These are phyloP conservation scores for Phytophthora pinifolia DNA, from an alignment of 352 stramenopile genomes.

Conservation along the genomic window DNA sequence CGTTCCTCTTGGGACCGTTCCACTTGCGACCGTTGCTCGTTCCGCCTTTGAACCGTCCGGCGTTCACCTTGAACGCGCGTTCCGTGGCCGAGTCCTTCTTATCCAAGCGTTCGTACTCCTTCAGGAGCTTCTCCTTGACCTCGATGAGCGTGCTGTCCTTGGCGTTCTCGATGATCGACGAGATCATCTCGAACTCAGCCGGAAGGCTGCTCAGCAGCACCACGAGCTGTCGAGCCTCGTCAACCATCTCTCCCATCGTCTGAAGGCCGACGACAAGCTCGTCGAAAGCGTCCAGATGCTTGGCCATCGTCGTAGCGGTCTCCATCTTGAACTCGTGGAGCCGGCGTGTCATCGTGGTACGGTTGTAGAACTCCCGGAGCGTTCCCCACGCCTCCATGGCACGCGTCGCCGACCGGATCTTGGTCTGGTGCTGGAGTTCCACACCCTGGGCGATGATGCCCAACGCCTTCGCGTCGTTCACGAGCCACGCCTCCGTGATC, in stretches of 20 bases:
- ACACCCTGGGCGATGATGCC: conserved; percentile 1
- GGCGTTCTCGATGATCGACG: no score
- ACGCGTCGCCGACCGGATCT: not conserved
- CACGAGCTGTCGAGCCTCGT: conserved; percentile 22
- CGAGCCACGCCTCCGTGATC: conserved; percentile 1
- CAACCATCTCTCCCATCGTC: conserved; percentile 10
- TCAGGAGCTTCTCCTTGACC: not conserved
- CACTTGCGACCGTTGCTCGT: conserved; percentile 2
- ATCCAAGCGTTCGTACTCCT: not conserved
- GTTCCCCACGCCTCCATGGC: conserved; percentile 1
- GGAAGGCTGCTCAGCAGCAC: conserved; percentile 23
- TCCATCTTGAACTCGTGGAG: conserved; percentile 12
- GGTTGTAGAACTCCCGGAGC: conserved; percentile 1
- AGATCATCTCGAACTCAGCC: conserved; percentile 11
- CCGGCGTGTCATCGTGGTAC: conserved; percentile 4
- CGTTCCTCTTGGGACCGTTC: not conserved
- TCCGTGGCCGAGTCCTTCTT: not conserved
- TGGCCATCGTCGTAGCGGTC: no score
- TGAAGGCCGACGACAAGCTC: conserved; percentile 22
- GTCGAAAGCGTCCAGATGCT: no score
- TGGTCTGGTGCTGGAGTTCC: conserved; percentile 2
- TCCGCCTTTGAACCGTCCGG: not conserved
- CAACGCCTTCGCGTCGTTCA: conserved; percentile 1
- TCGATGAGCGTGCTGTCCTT: not conserved
- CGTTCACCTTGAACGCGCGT: conserved; percentile 3